Base-by-base conservation (phyloP, 1,284 basidiomycete species). In the Mycena sp. region DNA sequence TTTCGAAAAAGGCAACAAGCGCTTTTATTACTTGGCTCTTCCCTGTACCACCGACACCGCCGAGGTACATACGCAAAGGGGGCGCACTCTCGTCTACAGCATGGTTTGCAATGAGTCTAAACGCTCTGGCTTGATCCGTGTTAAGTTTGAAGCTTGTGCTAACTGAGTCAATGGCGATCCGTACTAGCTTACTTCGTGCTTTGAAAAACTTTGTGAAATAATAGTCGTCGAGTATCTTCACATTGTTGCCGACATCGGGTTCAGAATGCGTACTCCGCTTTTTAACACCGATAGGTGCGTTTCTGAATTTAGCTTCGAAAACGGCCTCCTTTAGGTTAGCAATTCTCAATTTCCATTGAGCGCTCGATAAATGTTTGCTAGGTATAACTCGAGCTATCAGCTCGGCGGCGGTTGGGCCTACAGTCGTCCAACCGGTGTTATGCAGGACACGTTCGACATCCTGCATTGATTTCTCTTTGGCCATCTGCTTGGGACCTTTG, bases 11-110 rank as follows among this genome's bases (percentile, higher is more conserved):
- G 59, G 0, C 11, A 73, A 77, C 0, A 83, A 63, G n/a, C 0
- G 83, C 81, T 38, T 82, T 79, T 0, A 86, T 76, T 0, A 86
- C 85, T 63, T 81, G 82, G 10, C 82, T 80, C 75, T 87, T 86
- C 5, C 84, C 83, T 18, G 83, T 84, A 4, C 84, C 81, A 9
- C 77, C 83, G 79, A 84, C 82, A 2, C 83, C 83, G 3, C 80
- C 83, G 4, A 85, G 48, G 69, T 83, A 82, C 81, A 85, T 83
- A 48, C 44, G 18, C 3, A 67, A 20, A 0, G 20, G 65, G 65
- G 22, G 48, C 2, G 48, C 18, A 6, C n/a, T 7, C n/a, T 20
- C 48, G 20, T 50, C 48, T 6, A 50, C 20, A 14, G 48, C 13
- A n/a, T 50, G 48, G 16, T 50, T 50, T 3, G 48, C 48, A n/a